Evolutionary conservation across 306 rosid species (phyloP).

Genomic region (Inga laurina): DNA sequence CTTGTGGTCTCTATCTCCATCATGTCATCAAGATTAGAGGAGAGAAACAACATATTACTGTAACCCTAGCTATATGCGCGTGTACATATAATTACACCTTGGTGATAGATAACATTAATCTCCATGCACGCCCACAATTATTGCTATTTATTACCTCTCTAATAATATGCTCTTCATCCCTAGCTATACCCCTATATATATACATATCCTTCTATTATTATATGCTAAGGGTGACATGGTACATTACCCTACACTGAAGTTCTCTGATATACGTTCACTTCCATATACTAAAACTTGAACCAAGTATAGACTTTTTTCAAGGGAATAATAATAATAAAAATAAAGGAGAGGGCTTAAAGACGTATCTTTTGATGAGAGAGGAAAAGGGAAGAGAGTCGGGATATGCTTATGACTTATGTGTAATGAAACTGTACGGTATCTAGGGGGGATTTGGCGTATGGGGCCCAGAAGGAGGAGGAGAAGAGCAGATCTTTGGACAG

Average conservation of each 20-base stretch:
- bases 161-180: not conserved
- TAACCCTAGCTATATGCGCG: not conserved
- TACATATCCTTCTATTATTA: not conserved
- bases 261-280: not conserved
- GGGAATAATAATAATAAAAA: no score
- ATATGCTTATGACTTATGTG: not conserved
- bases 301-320: not conserved
- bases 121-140: slow-evolving; percentile 6
- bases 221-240: not conserved
- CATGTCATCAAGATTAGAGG: not conserved
- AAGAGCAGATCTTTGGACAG: slow-evolving; percentile 28
- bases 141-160: not conserved
- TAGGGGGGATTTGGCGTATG: not conserved
- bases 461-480: slow-evolving; percentile 24
- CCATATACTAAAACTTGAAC: not conserved
- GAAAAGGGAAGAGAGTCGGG: slow-evolving; percentile 20
- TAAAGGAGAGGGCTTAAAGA: not conserved
- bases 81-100: not conserved
- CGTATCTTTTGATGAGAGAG: slow-evolving; percentile 17
- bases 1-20: not conserved
- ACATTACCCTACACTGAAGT: not conserved
- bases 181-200: not conserved
- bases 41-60: not conserved
- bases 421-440: not conserved
- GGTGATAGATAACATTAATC: not conserved